Evolutionary conservation across 352 stramenopile species (phyloP).

Genomic region (Pythium aquatile): DNA sequence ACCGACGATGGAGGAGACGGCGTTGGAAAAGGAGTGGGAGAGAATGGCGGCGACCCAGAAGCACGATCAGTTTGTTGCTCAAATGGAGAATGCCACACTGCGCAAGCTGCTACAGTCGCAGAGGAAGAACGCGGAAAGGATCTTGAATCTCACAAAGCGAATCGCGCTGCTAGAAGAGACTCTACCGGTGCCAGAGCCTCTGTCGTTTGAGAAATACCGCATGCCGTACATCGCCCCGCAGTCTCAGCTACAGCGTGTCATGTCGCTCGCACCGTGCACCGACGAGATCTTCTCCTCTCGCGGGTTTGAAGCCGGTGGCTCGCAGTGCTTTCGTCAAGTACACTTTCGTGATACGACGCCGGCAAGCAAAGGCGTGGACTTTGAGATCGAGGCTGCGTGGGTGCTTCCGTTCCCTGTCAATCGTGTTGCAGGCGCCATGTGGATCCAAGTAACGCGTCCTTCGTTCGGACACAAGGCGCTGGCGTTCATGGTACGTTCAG

Average conservation of each 20-base stretch:
- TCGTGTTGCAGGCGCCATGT: conserved; percentile 5
- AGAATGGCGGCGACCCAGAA: conserved; percentile 12
- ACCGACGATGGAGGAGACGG: conserved; percentile 1
- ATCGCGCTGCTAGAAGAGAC: conserved; percentile 5
- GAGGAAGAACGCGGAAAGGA: conserved; percentile 10
- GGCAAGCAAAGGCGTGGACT: background rate
- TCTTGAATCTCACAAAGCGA: conserved; percentile 13
- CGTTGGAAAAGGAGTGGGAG: conserved; percentile 12
- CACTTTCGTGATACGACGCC: conserved; percentile 5
- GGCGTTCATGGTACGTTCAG: conserved; percentile 3
- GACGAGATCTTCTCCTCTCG: background rate
- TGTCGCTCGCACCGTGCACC: background rate
- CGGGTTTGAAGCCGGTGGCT: background rate
- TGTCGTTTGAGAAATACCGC: conserved; percentile 18
- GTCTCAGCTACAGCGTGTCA: background rate
- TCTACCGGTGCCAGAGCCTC: background rate
- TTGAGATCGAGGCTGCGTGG: conserved; percentile 6
- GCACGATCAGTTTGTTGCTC: conserved; percentile 6
- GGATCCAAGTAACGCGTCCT: conserved; percentile 2
- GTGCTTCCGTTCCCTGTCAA: background rate
- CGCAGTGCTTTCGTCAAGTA: background rate
- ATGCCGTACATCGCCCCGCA: conserved; percentile 6
- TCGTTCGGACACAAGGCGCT: background rate
- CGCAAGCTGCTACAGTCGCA: conserved; percentile 14
- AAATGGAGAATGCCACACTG: conserved; percentile 23